These are phyloP conservation scores for Pulicaria dysenterica DNA, from an alignment of 129 eudicot species.

Conservation along the genomic window DNA sequence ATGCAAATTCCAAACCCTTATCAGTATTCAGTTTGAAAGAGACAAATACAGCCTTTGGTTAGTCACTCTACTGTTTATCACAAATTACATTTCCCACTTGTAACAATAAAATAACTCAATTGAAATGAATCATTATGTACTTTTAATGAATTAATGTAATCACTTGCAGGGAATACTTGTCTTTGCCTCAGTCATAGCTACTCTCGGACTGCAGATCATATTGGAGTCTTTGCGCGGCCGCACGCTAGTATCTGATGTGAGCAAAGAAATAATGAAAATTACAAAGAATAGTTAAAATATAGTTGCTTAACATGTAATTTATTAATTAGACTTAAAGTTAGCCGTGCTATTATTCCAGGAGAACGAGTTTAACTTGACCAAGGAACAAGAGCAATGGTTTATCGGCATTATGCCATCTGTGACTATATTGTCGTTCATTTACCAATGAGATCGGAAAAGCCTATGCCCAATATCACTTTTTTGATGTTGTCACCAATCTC, in stretches of 20 bases:
- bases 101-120: too few relatives aligned
- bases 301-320: too few relatives aligned
- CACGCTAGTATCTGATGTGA: constrained; percentile 58
- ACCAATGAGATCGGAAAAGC: constrained; percentile 87
- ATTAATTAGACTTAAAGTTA: too few relatives aligned
- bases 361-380: constrained; percentile 49
- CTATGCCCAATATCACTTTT: constrained; percentile 85
- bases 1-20: constrained; percentile 80
- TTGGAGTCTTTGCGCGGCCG: constrained; percentile 75
- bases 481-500: constrained; percentile 82
- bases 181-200: constrained; percentile 93
- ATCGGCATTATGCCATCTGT: constrained; percentile 84
- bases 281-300: too few relatives aligned
- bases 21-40: constrained; percentile 83
- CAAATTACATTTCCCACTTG: background rate
- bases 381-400: constrained; percentile 77
- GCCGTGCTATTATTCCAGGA: constrained; percentile 41
- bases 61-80: constrained; percentile 32
- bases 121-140: too few relatives aligned
- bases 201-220: constrained; percentile 81
- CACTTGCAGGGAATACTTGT: constrained; percentile 79
- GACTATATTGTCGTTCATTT: constrained; percentile 78
- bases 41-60: constrained; percentile 89
- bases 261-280: constrained; percentile 1
- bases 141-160: background rate